A percentile compares a stretch with the other conserved stretches of the same genome.
These are phyloP conservation scores for Aspergillus luchuensis DNA, from an alignment of 2,329 filamentous ascomycete species.

Conservation along the genomic window DNA sequence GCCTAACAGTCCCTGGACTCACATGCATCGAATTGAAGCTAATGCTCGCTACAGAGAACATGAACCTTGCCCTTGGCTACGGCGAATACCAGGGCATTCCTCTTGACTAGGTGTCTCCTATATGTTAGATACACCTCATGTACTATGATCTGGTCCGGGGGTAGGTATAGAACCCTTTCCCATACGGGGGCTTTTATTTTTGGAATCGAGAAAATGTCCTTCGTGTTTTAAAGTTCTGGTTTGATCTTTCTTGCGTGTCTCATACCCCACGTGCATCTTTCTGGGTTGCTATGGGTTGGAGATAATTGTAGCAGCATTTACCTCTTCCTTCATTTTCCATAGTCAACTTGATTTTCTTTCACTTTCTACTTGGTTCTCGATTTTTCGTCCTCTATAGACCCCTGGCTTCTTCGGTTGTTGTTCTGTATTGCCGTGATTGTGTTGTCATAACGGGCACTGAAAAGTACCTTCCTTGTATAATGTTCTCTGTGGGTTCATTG, in stretches of 20 bases:
- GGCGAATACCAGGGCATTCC: conserved; percentile 88
- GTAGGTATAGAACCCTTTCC: conserved; percentile 19
- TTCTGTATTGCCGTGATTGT: neutral
- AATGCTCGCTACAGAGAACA: conserved; percentile 65
- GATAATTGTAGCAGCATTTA: conserved; percentile 22
- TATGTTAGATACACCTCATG: conserved; percentile 16
- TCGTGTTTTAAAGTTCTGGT: conserved; percentile 10
- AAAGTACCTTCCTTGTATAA: neutral
- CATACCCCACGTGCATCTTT: conserved; percentile 34
- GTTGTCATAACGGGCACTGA: neutral
- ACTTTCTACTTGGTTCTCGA: conserved; percentile 13
- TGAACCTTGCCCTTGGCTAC: conserved; percentile 89
- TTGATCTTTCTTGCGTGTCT: conserved; percentile 22
- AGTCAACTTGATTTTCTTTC: conserved; percentile 22
- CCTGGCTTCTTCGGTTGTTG: neutral
- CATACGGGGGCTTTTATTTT: conserved; percentile 15
- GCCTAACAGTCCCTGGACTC: conserved; percentile 1
- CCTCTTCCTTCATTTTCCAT: conserved; percentile 25
- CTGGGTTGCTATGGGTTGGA: conserved; percentile 31
- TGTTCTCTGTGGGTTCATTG: neutral
- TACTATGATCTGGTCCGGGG: conserved; percentile 23
- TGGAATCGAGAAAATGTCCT: conserved; percentile 16
- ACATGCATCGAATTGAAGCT: neutral
- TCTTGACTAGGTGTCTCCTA: conserved; percentile 44
- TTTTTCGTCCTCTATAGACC: conserved; percentile 19